Evolutionary conservation across 148 eudicot species (phyloP), one percentile per base, ranked within the genome.

Genomic region (Cornus florida): DNA sequence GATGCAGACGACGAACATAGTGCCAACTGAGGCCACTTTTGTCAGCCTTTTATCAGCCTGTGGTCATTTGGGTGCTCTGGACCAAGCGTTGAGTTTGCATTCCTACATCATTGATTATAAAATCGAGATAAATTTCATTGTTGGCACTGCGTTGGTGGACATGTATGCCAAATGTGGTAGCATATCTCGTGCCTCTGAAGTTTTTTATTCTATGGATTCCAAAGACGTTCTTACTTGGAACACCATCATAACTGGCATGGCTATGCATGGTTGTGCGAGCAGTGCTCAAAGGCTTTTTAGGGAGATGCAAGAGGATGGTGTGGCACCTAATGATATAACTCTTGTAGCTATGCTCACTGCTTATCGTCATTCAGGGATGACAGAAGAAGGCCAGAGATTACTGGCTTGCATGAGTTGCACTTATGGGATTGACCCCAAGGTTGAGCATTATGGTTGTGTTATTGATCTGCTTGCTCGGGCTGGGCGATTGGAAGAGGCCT

Each of bases 381-480:
- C 70, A 57, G 83, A 80, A 56, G 86, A 80, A 57, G 81, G 86
- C 46, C 78, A 19, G 41, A 80, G 67, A 67, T 67, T 84, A 35
- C 68, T 84, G 50, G 62, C 38, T 77, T 67, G 75, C 56, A 84
- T 84, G 86, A 20, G 65, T 11, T 60, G 76, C 67, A 31, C 62
- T 72, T 84, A 84, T 53, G 72, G 81, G 16, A 70, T 77, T 39
- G 86, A 69, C 23, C 86, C 83, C 7, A 80, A 77, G 79, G 69
- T 77, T 56, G 86, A 84, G 57, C 86, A 80, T 73, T 80, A 77
- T 77, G 81, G 83, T 13, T 77, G 81, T 50, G 73, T 80, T 24
- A 77, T 80, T 70, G 86, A 84, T 62, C 86, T 84, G 10, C 86
- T 84, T 80, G 77, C 83, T 41, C 83, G 86, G 70, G 69, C 78